Percentiles rank a stretch among this genome's conserved stretches.
phyloP scores from a whole-genome alignment of 805 yeast genomes.

The Geotrichum ghanense region DNA sequence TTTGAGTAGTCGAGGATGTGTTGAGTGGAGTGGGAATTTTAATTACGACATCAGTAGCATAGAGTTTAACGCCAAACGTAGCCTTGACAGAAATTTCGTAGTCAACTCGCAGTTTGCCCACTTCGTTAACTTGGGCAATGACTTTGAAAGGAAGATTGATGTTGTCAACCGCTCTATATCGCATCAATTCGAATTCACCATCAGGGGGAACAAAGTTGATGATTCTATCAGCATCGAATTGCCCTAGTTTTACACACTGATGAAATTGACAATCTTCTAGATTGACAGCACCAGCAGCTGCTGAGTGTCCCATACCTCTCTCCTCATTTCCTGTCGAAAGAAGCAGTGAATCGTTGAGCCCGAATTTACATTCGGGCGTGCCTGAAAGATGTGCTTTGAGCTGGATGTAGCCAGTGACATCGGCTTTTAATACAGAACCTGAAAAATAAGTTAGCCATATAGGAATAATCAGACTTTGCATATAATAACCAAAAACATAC shows the following conservation, averaged over 20 bases:
- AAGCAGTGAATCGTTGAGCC: constrained; percentile 47
- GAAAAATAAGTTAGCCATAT: not conserved
- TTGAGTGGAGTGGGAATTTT: constrained; percentile 61
- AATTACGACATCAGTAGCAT: constrained; percentile 53
- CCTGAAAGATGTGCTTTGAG: constrained; percentile 69
- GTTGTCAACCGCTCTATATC: constrained; percentile 49
- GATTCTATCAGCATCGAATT: constrained; percentile 51
- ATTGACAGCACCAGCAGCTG: constrained; percentile 39
- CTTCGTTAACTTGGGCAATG: constrained; percentile 39
- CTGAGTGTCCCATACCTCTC: constrained; percentile 28
- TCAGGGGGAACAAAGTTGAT: constrained; percentile 80
- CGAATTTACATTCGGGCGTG: constrained; percentile 74
- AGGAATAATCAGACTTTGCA: not conserved
- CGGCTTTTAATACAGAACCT: constrained; percentile 47
- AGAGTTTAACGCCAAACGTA: constrained; percentile 37
- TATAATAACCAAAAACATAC: constrained; percentile 28
- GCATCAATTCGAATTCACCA: constrained; percentile 75
- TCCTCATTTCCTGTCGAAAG: constrained; percentile 16
- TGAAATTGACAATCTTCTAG: constrained; percentile 78
- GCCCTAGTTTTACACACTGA: constrained; percentile 68
- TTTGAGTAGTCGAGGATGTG: constrained; percentile 34
- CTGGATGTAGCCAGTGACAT: constrained; percentile 64
- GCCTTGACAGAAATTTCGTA: constrained; percentile 55
- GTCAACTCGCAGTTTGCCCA: constrained; percentile 36
- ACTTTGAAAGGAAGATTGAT: constrained; percentile 62